Percentiles rank a stretch among this genome's conserved stretches.
Evolutionary conservation across 2,329 filamentous ascomycete species (phyloP).

Genomic region (Xylogone sp.): DNA sequence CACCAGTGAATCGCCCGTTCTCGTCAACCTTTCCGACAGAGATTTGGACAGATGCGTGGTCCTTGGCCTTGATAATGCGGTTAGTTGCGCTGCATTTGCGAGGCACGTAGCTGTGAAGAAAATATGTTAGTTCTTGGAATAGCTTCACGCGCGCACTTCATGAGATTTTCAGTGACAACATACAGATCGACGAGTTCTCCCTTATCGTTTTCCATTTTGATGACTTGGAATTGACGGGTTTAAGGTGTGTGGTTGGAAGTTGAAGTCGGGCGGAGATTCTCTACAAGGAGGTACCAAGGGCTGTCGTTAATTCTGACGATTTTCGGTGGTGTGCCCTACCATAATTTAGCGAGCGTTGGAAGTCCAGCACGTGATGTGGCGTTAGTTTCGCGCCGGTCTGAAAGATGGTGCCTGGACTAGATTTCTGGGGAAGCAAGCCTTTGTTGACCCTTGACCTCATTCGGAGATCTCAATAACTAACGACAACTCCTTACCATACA

Average conservation of each 20-base stretch:
- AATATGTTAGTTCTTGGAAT: slow-evolving; percentile 8
- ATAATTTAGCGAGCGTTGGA: slow-evolving; percentile 4
- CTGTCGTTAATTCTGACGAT: background rate
- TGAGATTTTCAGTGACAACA: slow-evolving; percentile 33
- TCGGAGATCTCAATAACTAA: background rate
- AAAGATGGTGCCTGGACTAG: background rate
- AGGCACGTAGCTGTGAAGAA: slow-evolving; percentile 75
- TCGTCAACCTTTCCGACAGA: slow-evolving; percentile 97
- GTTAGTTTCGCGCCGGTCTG: background rate
- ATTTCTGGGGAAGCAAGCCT: background rate
- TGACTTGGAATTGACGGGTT: slow-evolving; percentile 29
- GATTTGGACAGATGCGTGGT: slow-evolving; percentile 98
- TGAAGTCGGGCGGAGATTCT: slow-evolving; percentile 24
- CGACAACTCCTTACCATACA: too few relatives aligned
- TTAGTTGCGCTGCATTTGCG: slow-evolving; percentile 99
- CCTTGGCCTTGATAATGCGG: slow-evolving; percentile 99
- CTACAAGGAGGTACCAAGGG: background rate
- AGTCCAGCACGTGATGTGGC: background rate
- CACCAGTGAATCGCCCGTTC: slow-evolving; percentile 89
- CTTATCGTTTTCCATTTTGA: slow-evolving; percentile 99
- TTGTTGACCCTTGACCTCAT: background rate
- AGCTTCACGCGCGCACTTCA: slow-evolving; percentile 8
- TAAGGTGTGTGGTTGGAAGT: slow-evolving; percentile 29
- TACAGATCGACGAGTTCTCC: slow-evolving; percentile 99
- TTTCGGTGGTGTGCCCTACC: background rate